Conservation (phyloP, 1,284 basidiomycete species). For the Ustilago tritici region DNA sequence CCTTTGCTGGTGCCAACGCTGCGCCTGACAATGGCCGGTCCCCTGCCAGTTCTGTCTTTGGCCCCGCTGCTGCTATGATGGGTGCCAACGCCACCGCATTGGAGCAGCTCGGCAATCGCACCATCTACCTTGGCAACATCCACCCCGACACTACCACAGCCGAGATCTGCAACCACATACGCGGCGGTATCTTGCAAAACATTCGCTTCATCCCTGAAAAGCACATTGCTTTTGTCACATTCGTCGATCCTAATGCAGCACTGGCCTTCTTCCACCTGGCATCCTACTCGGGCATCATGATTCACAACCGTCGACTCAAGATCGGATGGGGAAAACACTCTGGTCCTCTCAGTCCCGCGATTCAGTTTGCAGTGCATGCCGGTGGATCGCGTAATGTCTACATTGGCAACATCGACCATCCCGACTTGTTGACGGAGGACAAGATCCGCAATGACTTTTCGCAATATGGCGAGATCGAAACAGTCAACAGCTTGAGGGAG, state of each 20-base stretch:
- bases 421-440: constrained; percentile 60
- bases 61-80: constrained; percentile 52
- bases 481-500: constrained; percentile 67
- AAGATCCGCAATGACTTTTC: constrained; percentile 66
- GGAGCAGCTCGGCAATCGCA: constrained; percentile 68
- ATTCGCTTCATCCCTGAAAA: constrained; percentile 67
- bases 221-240: constrained; percentile 69
- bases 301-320: constrained; percentile 67
- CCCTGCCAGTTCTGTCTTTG: constrained; percentile 49
- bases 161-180: constrained; percentile 70
- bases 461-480: constrained; percentile 67
- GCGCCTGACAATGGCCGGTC: constrained; percentile 41
- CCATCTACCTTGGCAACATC: constrained; percentile 69
- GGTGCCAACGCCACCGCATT: constrained; percentile 48
- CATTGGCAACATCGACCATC: constrained; percentile 68
- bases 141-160: constrained; percentile 68
- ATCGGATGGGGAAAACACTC: constrained; percentile 69
- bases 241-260: constrained; percentile 67
- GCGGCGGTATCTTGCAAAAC: constrained; percentile 67
- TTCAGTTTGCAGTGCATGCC: constrained; percentile 68
- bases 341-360: constrained; percentile 65
- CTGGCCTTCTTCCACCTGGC: constrained; percentile 68
- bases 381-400: constrained; percentile 69
- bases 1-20: constrained; percentile 37
- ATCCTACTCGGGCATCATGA: constrained; percentile 65